Base-by-base conservation (phyloP, 768 basidiomycete species). In the Agaricus blazei region DNA sequence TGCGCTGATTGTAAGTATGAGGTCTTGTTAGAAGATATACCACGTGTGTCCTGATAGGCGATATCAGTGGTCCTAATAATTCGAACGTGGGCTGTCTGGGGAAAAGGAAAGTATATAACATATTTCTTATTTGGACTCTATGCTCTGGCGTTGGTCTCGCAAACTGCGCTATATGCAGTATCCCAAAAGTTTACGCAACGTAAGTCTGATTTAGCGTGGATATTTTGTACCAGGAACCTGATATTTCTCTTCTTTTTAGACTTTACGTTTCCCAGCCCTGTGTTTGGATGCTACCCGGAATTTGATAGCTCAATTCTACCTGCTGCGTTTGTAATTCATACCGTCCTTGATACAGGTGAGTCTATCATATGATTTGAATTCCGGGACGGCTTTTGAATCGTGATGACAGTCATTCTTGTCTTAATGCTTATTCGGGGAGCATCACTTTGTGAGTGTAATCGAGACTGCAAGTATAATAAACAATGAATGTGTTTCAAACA, bases 51-150 rank as follows among this genome's bases (percentile, higher is more conserved):
- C 26, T 14, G 14, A 40, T 9, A 31, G 4, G 5, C 5, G 31
- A 19, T 19, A 19, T 19, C 29, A 53, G 52, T 53, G 36, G 31
- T 53, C 12, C 27, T 46, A 9, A 53, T 44, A 12, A 23, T 53
- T 4, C 27, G 52, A 31, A 53, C 52, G 2, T 53, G 52, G 36
- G 52, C 52, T 15, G 37, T 47, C 14, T 53, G 45, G 44, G 36
- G 36, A 8, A 36, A 46, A n/a, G 24, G 12, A 11, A 37, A 29
- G n/a, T 3, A 15, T 19, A 37, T 53, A 14, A 53, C 52, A 23
- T 51, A 38, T 28, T 14, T 23, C 6, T 37, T 53, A 9, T 46
- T 47, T 14, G 31, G 31, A 23, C 11, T 27, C 6, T 53, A 36
- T 34, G 15, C 19, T 5, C 34, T 19, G 15, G 24, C 37, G 36